phyloP scores from a whole-genome alignment of 257 asterid genomes.

The Agastache rugosa region DNA sequence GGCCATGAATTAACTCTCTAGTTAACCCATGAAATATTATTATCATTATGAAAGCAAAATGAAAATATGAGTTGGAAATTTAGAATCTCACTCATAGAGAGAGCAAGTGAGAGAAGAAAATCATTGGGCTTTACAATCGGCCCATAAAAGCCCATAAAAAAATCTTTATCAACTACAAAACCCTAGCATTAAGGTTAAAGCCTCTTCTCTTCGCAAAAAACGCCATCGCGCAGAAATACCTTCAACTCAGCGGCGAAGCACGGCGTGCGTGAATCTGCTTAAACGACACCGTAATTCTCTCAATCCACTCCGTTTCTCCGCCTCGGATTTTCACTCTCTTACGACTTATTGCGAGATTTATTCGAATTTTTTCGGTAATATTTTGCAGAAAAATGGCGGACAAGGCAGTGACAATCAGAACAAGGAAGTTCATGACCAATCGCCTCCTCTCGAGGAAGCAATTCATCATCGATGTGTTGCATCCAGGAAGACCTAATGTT shows the following conservation, averaged over 20 bases:
- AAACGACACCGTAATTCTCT: conserved; percentile 27
- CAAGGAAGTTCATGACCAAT: conserved; percentile 77
- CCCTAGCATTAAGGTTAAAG: conserved; percentile 31
- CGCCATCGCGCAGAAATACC: conserved; percentile 25
- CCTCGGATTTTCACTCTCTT: neutral
- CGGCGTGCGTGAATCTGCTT: conserved; percentile 31
- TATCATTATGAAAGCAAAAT: too few relatives aligned
- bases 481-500: conserved; percentile 76
- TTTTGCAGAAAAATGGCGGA: conserved; percentile 62
- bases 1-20: too few relatives aligned
- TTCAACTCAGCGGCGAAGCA: conserved; percentile 33
- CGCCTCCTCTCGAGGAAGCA: conserved; percentile 79
- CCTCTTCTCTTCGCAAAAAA: neutral
- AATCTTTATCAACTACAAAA: conserved; percentile 8
- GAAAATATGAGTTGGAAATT: too few relatives aligned
- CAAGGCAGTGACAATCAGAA: conserved; percentile 71
- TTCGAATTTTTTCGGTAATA: neutral
- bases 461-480: conserved; percentile 73
- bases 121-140: neutral
- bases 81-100: too few relatives aligned
- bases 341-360: neutral
- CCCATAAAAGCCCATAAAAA: conserved; percentile 30
- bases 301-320: neutral
- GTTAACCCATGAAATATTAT: too few relatives aligned
- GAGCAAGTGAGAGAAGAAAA: too few relatives aligned